These are phyloP conservation scores for Beauveria australis DNA, from an alignment of 2,329 filamentous ascomycete species.

Conservation along the genomic window DNA sequence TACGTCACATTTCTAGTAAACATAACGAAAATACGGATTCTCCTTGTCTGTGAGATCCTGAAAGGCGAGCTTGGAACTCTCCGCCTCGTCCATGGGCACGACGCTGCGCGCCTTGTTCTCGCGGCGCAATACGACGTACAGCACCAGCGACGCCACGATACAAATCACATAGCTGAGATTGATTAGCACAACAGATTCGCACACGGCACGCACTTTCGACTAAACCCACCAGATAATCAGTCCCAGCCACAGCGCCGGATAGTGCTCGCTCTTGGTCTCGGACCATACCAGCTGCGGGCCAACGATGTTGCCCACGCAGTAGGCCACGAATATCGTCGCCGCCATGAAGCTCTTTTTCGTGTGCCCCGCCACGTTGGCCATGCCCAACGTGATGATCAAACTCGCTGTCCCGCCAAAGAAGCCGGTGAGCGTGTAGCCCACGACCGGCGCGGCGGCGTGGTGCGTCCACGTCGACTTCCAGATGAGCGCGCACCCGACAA, in stretches of 20 bases:
- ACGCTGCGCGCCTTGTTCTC: constrained; percentile 49
- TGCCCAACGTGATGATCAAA: constrained; percentile 41
- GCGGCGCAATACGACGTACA: constrained; percentile 51
- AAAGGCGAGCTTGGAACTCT: constrained; percentile 58
- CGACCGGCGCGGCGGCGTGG: constrained; percentile 57
- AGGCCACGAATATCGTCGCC: constrained; percentile 65
- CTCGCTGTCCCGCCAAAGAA: constrained; percentile 66
- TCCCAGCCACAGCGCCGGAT: constrained; percentile 63
- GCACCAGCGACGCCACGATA: constrained; percentile 43
- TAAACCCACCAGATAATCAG: constrained; percentile 48
- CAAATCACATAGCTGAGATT: constrained; percentile 55
- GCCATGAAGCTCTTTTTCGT: constrained; percentile 76
- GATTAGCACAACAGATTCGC: constrained; percentile 11
- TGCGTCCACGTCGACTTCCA: constrained; percentile 61
- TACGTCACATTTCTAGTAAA: constrained; percentile 14
- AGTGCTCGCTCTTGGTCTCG: constrained; percentile 57
- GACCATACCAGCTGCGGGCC: constrained; percentile 63
- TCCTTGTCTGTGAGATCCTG: constrained; percentile 61
- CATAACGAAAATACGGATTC: constrained; percentile 60
- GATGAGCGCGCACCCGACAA: constrained; percentile 65
- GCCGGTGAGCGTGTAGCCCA: constrained; percentile 64
- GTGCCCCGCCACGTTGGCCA: constrained; percentile 64
- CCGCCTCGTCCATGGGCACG: constrained; percentile 42
- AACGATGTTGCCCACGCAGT: constrained; percentile 69
- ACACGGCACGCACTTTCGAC: too few species aligned